phyloP scores from a whole-genome alignment of 306 rosid genomes.

The Vigna angularis region DNA sequence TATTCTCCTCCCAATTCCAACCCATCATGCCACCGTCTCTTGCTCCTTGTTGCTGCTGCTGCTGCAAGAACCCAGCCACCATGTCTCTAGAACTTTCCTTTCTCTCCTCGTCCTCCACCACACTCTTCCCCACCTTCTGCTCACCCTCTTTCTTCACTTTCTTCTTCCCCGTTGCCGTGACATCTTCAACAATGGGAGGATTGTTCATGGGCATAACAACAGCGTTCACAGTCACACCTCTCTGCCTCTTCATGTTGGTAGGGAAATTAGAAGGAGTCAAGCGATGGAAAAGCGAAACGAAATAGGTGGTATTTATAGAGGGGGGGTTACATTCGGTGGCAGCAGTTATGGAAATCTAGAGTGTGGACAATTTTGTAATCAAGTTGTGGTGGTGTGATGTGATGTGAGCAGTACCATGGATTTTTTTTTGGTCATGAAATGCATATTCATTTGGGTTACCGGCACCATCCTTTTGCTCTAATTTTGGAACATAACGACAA shows the following conservation, averaged over 20 bases:
- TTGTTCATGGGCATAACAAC: slow-evolving; percentile 10
- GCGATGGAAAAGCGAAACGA: slow-evolving; percentile 21
- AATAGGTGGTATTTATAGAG: slow-evolving; percentile 33
- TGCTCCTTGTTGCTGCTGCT: neutral
- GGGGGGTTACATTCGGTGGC: neutral
- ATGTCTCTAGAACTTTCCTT: slow-evolving; percentile 24
- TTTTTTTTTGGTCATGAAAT: neutral
- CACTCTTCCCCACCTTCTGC: slow-evolving; percentile 26
- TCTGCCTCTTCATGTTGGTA: slow-evolving; percentile 65
- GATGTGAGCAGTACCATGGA: slow-evolving; percentile 22
- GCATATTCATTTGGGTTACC: slow-evolving; percentile 13
- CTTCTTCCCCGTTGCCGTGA: slow-evolving; percentile 47
- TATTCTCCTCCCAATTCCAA: slow-evolving; percentile 46
- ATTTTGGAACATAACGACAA: slow-evolving; percentile 35
- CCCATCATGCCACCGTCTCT: slow-evolving; percentile 29
- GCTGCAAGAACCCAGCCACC: neutral
- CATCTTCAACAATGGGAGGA: slow-evolving; percentile 47
- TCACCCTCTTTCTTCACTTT: slow-evolving; percentile 51
- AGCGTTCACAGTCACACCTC: slow-evolving; percentile 43
- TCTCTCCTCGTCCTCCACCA: slow-evolving; percentile 31
- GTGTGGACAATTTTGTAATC: slow-evolving; percentile 27
- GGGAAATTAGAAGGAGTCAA: neutral
- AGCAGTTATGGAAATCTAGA: neutral
- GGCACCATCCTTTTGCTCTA: neutral
- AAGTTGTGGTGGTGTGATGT: slow-evolving; percentile 38